Evolutionary conservation across 2,329 filamentous ascomycete species (phyloP), one percentile per base, ranked within the genome.

Genomic region (Nannizzia gypsea): DNA sequence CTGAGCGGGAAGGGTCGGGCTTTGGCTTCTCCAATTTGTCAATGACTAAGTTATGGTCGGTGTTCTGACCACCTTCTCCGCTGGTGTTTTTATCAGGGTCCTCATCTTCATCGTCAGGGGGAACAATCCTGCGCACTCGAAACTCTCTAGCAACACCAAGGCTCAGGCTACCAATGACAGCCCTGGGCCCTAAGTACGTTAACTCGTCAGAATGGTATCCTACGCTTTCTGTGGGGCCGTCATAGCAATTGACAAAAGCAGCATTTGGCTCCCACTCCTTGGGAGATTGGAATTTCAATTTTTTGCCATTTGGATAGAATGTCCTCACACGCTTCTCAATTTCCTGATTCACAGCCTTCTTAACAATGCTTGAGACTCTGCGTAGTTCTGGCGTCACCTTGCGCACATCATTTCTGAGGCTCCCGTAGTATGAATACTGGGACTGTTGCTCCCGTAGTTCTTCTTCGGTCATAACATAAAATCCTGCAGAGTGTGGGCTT

Each of bases 121-220:
- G 83, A 11, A 91, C 74, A 59, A 95, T 83, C 38, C 84, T 82
- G 24, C 92, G 85, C 0, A 97, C 87, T 4, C 93, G 86, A 67
- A 99, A 97, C 71, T 96, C 90, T 8, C 93, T 82, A n/a, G 90
- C 85, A 0, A 97, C 93, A 0, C 93, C 93, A 0, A 99, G 79
- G 40, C 89, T 95, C 4, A 99, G 76, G 55, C 89, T 95, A 0
- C 91, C 93, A 61, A 97, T 97, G 22, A 95, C 80, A 5, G 92
- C 83, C 6, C 88, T 84, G 0, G 93, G 93, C 0, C 93, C 93
- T 0, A 97, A 81, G 68, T 97, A 97, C 0, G 92, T 96, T 15
- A 96, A 79, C 67, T 96, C 89, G 70, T 99, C 93, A 38, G 88
- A 85, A 73, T 99, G 93, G 74, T 89, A 97, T 34, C 93, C 93